A percentile compares a stretch with the other conserved stretches of the same genome.
Conservation (phyloP, 768 basidiomycete genomes). For the Cystobasidium tubakii region DNA sequence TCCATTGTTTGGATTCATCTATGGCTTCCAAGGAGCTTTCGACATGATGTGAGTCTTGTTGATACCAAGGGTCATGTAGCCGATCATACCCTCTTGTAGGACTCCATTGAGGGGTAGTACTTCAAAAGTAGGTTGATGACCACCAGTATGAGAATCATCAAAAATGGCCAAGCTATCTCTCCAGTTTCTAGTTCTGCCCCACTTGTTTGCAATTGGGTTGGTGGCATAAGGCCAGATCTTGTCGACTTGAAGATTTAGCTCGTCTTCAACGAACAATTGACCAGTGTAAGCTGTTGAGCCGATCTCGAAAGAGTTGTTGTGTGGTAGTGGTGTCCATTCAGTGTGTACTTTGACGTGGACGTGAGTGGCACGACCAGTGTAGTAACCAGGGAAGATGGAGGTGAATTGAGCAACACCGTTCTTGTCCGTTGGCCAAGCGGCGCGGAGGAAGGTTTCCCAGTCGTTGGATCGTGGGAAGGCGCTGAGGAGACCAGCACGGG, state of each 20-base stretch:
- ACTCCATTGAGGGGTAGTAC: slow-evolving; percentile 47
- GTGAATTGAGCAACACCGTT: slow-evolving; percentile 48
- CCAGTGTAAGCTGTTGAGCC: slow-evolving; percentile 47
- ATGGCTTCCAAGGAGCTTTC: slow-evolving; percentile 23
- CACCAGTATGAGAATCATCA: slow-evolving; percentile 47
- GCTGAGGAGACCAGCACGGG: slow-evolving; percentile 47
- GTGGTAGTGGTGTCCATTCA: slow-evolving; percentile 42
- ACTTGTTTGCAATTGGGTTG: slow-evolving; percentile 46
- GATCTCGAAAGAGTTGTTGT: slow-evolving; percentile 45
- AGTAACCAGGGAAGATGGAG: slow-evolving; percentile 48
- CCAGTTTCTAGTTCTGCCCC: slow-evolving; percentile 50
- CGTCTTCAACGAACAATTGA: slow-evolving; percentile 48
- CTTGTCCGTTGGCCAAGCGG: slow-evolving; percentile 48
- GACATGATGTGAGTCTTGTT: slow-evolving; percentile 37
- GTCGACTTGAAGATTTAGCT: slow-evolving; percentile 48
- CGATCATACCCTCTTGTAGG: slow-evolving; percentile 47
- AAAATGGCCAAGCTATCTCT: slow-evolving; percentile 49
- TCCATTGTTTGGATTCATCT: not conserved
- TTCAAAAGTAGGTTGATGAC: slow-evolving; percentile 48
- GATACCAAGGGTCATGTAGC: slow-evolving; percentile 48
- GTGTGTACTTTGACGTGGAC: slow-evolving; percentile 46
- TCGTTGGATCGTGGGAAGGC: slow-evolving; percentile 47
- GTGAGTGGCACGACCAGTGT: slow-evolving; percentile 43
- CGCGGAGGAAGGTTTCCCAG: slow-evolving; percentile 48
- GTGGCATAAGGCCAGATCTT: slow-evolving; percentile 47